Conservation (phyloP, 306 rosid species). For the Hippophae gyantsensis region DNA sequence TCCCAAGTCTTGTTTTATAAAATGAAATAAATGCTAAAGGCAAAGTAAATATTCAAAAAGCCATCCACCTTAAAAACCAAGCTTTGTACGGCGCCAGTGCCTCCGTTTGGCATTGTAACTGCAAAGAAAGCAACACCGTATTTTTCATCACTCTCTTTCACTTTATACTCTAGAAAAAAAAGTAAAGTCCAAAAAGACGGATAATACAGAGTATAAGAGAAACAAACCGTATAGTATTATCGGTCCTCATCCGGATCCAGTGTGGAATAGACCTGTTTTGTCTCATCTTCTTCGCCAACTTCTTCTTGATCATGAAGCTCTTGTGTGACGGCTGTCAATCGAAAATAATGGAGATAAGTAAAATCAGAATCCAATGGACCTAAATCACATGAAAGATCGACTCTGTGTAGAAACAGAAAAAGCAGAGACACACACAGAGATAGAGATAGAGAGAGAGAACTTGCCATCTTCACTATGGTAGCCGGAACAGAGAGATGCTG, state of each 20-base stretch:
- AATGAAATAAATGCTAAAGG: not conserved
- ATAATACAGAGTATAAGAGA: no score
- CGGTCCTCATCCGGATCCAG: conserved; percentile 83
- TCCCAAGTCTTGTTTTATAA: conserved; percentile 4
- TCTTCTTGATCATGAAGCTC: conserved; percentile 83
- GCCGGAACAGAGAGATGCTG: conserved; percentile 9
- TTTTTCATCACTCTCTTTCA: not conserved
- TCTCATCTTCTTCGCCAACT: conserved; percentile 92
- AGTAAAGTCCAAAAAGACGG: not conserved
- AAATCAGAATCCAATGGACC: not conserved
- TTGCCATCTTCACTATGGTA: conserved; percentile 42
- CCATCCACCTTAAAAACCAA: conserved; percentile 52
- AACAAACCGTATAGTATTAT: conserved; percentile 59
- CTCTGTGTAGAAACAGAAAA: not conserved
- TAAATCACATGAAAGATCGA: not conserved
- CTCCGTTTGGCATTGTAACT: conserved; percentile 84
- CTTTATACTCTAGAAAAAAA: not conserved
- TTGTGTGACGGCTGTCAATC: conserved; percentile 69
- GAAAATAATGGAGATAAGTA: not conserved
- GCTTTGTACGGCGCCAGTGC: conserved; percentile 96
- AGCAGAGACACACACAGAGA: no score
- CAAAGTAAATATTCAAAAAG: not conserved
- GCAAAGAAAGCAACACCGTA: not conserved
- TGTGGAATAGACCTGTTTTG: conserved; percentile 82
- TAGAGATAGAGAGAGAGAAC: not conserved